These are phyloP conservation scores for Hypoxylon sp. DNA, from an alignment of 2,329 filamentous ascomycete species.

Conservation along the genomic window DNA sequence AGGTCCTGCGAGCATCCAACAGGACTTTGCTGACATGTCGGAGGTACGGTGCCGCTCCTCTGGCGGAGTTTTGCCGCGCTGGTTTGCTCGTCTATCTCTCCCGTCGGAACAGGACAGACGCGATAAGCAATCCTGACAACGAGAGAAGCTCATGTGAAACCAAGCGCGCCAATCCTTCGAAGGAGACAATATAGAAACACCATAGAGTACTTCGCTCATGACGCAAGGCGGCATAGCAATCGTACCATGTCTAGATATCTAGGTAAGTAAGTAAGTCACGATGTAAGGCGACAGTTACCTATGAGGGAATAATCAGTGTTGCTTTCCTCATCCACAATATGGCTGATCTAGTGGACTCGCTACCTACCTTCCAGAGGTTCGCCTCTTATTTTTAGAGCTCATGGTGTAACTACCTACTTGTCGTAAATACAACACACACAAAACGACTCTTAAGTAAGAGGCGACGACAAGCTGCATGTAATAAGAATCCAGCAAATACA, in stretches of 20 bases:
- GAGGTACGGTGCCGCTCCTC: slow-evolving; percentile 12
- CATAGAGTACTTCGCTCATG: slow-evolving; percentile 10
- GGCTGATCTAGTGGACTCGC: slow-evolving; percentile 2
- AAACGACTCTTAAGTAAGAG: too few relatives aligned
- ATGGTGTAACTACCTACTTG: slow-evolving; percentile 8
- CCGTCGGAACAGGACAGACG: slow-evolving; percentile 7
- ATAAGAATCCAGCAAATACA: too few relatives aligned
- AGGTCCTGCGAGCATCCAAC: slow-evolving; percentile 6
- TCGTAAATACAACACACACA: slow-evolving; percentile 3
- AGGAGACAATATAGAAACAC: slow-evolving; percentile 11
- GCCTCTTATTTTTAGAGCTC: slow-evolving; percentile 8
- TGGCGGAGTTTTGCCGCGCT: slow-evolving; percentile 3
- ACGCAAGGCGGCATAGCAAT: slow-evolving; percentile 18
- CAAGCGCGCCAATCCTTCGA: slow-evolving; percentile 25
- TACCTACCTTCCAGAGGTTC: neutral
- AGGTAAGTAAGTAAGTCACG: too few relatives aligned
- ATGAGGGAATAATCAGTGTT: slow-evolving; percentile 1
- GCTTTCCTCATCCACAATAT: neutral
- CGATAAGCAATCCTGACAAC: slow-evolving; percentile 18
- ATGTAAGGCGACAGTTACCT: slow-evolving; percentile 11
- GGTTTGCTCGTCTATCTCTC: slow-evolving; percentile 6
- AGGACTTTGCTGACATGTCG: slow-evolving; percentile 12
- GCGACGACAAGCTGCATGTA: too few relatives aligned
- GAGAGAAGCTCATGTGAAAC: slow-evolving; percentile 17
- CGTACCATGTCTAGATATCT: slow-evolving; percentile 25